These are phyloP conservation scores for Hypocrella siamensis DNA, from an alignment of 2,329 filamentous ascomycete species.

Conservation along the genomic window DNA sequence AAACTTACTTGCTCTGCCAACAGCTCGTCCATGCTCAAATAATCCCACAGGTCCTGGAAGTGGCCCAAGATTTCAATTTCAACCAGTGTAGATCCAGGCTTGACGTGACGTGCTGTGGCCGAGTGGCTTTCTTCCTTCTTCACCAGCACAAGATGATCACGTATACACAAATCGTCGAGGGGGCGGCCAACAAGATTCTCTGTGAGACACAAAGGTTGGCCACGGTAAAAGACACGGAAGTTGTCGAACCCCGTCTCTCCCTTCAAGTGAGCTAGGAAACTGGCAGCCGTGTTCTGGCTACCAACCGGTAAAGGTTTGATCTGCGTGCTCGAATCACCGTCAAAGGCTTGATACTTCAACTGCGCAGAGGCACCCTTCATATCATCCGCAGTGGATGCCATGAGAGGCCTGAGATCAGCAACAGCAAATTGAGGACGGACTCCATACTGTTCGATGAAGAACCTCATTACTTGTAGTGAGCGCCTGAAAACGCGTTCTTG, in stretches of 20 bases:
- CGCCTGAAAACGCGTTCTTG: slow-evolving; percentile 48
- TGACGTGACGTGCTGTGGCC: slow-evolving; percentile 25
- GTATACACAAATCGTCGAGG: slow-evolving; percentile 51
- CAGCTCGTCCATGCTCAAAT: slow-evolving; percentile 57
- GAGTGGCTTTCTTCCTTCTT: slow-evolving; percentile 37
- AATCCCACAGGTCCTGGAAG: slow-evolving; percentile 70
- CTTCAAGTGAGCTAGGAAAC: slow-evolving; percentile 51
- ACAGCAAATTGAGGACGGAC: slow-evolving; percentile 42
- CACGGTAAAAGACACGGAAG: slow-evolving; percentile 57
- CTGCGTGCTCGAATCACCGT: slow-evolving; percentile 41
- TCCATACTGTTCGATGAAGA: slow-evolving; percentile 51
- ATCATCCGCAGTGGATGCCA: slow-evolving; percentile 32
- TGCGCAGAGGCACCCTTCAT: slow-evolving; percentile 48
- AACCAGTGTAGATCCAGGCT: slow-evolving; percentile 41
- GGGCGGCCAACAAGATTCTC: slow-evolving; percentile 44
- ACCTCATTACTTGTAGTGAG: slow-evolving; percentile 51
- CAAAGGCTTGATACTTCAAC: slow-evolving; percentile 61
- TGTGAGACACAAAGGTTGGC: slow-evolving; percentile 46
- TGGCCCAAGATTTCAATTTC: slow-evolving; percentile 69
- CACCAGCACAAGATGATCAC: slow-evolving; percentile 50
- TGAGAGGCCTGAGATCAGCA: slow-evolving; percentile 38
- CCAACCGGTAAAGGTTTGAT: slow-evolving; percentile 51
- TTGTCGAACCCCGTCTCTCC: slow-evolving; percentile 61
- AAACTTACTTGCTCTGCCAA: slow-evolving; percentile 47
- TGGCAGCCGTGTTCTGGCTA: slow-evolving; percentile 51